Percentiles rank a stretch among this genome's conserved stretches.
Conservation (phyloP, 2,329 filamentous ascomycete species). For the Colletotrichum graminicola region DNA sequence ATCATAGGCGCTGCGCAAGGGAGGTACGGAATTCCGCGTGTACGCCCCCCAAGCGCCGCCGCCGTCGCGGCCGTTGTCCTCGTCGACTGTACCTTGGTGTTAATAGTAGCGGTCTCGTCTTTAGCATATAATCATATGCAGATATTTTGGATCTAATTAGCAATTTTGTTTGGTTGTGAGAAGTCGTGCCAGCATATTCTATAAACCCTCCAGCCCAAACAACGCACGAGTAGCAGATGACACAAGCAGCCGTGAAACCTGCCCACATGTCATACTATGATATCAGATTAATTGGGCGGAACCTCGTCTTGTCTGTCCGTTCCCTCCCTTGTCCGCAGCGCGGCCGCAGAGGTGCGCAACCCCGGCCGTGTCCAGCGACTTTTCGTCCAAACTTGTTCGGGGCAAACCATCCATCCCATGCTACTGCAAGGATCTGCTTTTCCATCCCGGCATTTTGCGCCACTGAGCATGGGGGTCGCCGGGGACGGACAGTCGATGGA, state of each 20-base stretch:
- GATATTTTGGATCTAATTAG: no score
- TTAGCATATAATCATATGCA: no score
- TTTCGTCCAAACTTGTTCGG: slow-evolving; percentile 1
- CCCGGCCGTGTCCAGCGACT: neutral
- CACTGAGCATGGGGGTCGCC: neutral
- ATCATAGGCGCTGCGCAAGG: neutral
- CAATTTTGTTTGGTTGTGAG: no score
- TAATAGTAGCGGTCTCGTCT: no score
- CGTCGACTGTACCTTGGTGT: neutral
- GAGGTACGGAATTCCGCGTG: neutral
- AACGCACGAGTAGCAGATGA: neutral
- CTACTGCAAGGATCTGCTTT: neutral
- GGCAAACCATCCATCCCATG: slow-evolving; percentile 7
- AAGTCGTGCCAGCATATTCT: slow-evolving; percentile 22
- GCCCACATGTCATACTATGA: neutral
- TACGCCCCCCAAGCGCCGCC: slow-evolving; percentile 23
- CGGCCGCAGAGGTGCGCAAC: slow-evolving; percentile 3
- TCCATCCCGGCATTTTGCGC: neutral
- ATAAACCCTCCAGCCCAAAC: neutral
- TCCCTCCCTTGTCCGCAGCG: neutral
- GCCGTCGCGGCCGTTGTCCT: neutral
- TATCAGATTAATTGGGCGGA: neutral
- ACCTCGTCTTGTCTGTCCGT: neutral
- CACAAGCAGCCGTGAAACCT: neutral
- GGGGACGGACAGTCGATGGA: slow-evolving; percentile 1